phyloP scores from a whole-genome alignment of 1,284 basidiomycete species.

The Psilocybe mexicana region DNA sequence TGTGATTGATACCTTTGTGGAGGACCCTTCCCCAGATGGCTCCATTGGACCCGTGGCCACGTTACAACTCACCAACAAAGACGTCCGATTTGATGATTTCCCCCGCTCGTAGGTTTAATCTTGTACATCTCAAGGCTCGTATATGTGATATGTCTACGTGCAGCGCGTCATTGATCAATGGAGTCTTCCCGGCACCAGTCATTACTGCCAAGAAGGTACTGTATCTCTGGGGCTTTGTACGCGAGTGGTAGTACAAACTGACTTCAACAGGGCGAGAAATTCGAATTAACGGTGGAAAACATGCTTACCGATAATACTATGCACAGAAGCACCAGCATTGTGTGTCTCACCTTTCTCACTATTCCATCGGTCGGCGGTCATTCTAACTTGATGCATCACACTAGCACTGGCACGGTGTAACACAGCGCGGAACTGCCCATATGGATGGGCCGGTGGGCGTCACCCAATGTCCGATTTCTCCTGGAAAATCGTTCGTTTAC shows the following conservation, averaged over 20 bases:
- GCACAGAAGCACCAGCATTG: slow-evolving; percentile 32
- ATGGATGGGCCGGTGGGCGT: slow-evolving; percentile 33
- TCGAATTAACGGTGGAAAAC: slow-evolving; percentile 34
- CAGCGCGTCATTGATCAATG: slow-evolving; percentile 1
- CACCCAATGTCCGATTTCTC: slow-evolving; percentile 50
- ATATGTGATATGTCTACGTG: background rate
- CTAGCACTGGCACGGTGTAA: slow-evolving; percentile 40
- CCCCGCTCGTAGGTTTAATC: slow-evolving; percentile 20
- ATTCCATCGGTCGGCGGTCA: too few relatives aligned
- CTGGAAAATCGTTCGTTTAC: slow-evolving; percentile 43
- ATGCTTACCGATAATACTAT: slow-evolving; percentile 31
- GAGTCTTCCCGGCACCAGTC: slow-evolving; percentile 15
- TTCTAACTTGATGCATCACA: background rate
- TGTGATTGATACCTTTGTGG: too few relatives aligned
- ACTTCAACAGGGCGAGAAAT: slow-evolving; percentile 18
- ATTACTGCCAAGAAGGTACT: slow-evolving; percentile 17
- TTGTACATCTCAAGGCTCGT: slow-evolving; percentile 5
- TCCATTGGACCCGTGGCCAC: background rate
- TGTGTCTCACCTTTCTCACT: slow-evolving; percentile 15
- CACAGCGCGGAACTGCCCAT: slow-evolving; percentile 33
- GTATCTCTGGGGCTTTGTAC: background rate
- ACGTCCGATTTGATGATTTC: slow-evolving; percentile 23
- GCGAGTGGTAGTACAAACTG: background rate
- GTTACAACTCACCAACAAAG: slow-evolving; percentile 13
- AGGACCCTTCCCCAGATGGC: too few relatives aligned